Evolutionary conservation across 116 monocot genomes (phyloP), one percentile per base, ranked within the genome.

Genomic region (Posidonia oceanica): DNA sequence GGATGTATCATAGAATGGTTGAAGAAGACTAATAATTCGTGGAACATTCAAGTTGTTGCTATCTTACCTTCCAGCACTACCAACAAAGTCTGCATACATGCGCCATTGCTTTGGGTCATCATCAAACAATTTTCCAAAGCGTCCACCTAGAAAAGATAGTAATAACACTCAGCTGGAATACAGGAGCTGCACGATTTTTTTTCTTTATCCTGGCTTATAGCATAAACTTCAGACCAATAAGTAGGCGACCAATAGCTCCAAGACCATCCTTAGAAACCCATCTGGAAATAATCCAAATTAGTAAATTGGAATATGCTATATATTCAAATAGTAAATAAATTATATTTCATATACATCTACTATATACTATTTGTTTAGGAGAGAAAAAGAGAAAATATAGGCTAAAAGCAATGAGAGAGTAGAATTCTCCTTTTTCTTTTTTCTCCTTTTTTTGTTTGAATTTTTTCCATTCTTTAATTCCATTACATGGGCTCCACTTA

Each of bases 221-320:
- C 16, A 55, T 36, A 36, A 69, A 37, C 36, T 38, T 36, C 71
- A 36, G 80, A 96, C 95, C 95, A 82, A 96, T 85, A 23, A 96
- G 70, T 65, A 96, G 75, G 60, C 95, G 95, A 14, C 95, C 95
- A 78, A 91, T 59, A 54, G 95, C 95, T 76, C 95, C 95, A 71
- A 96, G 72, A 65, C 95, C 95, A 85, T 91, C 95, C 76, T 96
- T 96, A 67, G 84, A 86, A 21, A 96, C 91, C 95, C 95, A 96
- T 85, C 95, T 91, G 80, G 58, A 81, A 79, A 74, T 20, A 53
- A 10, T 40, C 37, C 5, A 67, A 68, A 29, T n/a, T 14, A 58
- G 5, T 17, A 58, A n/a, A 58, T 21, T 58, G 12, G 48, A 48
- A 48, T 10, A 18, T 4, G 13, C 20, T 58, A n/a, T 58, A 21